phyloP scores from a whole-genome alignment of 306 rosid genomes.

The Urtica urens region DNA sequence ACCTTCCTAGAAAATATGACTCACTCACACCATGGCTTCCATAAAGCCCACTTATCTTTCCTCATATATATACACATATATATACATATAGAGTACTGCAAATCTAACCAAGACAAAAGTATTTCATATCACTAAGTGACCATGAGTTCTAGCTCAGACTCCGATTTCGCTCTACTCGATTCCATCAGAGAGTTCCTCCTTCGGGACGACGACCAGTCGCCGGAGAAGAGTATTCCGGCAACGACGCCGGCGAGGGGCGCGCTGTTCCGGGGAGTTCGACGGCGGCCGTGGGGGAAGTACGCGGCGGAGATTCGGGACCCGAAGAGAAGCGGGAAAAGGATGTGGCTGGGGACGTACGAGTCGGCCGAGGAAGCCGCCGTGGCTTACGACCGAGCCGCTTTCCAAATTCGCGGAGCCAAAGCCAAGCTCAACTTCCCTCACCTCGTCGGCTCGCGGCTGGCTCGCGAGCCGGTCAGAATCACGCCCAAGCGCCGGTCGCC shows the following conservation, averaged over 20 bases:
- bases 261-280: conserved; percentile 45
- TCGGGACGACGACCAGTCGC: conserved; percentile 14
- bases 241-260: background rate
- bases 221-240: too few species aligned
- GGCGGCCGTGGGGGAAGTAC: conserved; percentile 62
- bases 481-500: conserved; percentile 10
- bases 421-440: conserved; percentile 58
- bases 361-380: conserved; percentile 45
- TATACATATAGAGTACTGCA: too few species aligned
- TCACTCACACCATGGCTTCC: too few species aligned
- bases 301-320: conserved; percentile 49
- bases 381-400: conserved; percentile 54
- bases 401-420: conserved; percentile 42
- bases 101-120: too few species aligned
- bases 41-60: too few species aligned
- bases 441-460: conserved; percentile 18
- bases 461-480: conserved; percentile 5
- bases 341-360: conserved; percentile 53
- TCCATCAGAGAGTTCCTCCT: conserved; percentile 17
- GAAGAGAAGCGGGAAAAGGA: conserved; percentile 36
- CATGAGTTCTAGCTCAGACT: background rate
- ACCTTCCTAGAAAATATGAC: too few species aligned
- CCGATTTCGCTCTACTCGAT: conserved; percentile 20
- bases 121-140: too few species aligned
- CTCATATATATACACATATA: too few species aligned